Evolutionary conservation across 148 eudicot genomes (phyloP).

Genomic region (Camellia granthamiana): DNA sequence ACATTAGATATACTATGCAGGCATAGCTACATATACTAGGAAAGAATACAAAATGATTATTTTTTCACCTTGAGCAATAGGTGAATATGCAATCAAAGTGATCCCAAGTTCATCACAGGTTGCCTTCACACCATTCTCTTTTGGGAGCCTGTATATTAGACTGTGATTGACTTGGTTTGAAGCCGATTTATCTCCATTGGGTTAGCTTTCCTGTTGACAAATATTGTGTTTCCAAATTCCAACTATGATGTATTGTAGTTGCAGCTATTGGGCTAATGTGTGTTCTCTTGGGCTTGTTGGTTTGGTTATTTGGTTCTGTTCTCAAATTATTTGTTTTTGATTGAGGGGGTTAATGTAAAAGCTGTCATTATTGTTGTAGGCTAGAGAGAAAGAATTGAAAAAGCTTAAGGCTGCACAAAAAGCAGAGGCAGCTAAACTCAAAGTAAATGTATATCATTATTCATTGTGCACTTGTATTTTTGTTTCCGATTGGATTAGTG

Average conservation of each 20-base stretch:
- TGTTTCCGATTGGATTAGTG: neutral
- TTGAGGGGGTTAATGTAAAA: neutral
- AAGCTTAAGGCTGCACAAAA: constrained; percentile 80
- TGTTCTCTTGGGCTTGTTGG: neutral
- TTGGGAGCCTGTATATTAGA: constrained; percentile 83
- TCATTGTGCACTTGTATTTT: neutral
- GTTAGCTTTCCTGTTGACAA: no score
- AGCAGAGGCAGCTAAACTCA: constrained; percentile 66
- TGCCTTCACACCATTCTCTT: constrained; percentile 94
- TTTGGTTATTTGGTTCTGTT: neutral
- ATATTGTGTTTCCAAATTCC: no score
- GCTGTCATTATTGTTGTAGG: constrained; percentile 30
- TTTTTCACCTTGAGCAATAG: constrained; percentile 83
- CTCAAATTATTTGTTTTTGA: neutral
- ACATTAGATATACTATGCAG: neutral
- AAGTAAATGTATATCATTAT: constrained; percentile 29
- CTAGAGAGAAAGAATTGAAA: constrained; percentile 69
- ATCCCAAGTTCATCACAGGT: constrained; percentile 95
- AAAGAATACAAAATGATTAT: neutral
- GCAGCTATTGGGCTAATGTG: no score
- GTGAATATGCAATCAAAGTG: constrained; percentile 91
- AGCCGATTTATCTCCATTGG: constrained; percentile 26
- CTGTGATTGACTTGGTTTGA: constrained; percentile 99
- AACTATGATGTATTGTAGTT: no score
- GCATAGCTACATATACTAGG: neutral